These are phyloP conservation scores for Corymbia calophylla DNA, from an alignment of 441 rosid genomes.

Conservation along the genomic window DNA sequence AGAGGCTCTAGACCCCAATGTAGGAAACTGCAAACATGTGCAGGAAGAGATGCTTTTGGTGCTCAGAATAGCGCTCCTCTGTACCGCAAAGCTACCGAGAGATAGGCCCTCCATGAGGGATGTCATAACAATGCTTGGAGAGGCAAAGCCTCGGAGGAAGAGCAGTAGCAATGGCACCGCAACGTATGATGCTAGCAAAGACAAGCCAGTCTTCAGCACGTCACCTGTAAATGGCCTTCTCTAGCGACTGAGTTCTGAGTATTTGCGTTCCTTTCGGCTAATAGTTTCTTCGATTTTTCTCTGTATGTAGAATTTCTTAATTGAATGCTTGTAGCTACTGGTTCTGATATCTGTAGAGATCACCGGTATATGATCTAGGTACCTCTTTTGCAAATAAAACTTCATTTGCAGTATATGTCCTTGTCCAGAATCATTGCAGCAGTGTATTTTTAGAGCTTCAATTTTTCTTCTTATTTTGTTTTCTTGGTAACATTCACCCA, in stretches of 20 bases:
- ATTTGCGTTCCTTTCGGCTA: conserved; percentile 1
- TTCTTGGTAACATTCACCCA: background rate
- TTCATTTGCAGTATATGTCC: background rate
- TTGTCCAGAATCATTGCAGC: background rate
- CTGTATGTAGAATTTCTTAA: conserved; percentile 38
- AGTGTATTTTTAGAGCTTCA: background rate
- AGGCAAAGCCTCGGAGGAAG: conserved; percentile 91
- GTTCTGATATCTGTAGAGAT: conserved; percentile 9
- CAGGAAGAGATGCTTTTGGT: conserved; percentile 94
- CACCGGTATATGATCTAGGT: background rate
- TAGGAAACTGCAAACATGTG: conserved; percentile 76
- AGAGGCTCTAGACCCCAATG: conserved; percentile 51
- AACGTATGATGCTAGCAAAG: conserved; percentile 28
- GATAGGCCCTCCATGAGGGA: conserved; percentile 95
- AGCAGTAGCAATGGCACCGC: conserved; percentile 32
- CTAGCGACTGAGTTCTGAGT: conserved; percentile 19
- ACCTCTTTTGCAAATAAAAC: background rate
- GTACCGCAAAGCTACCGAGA: conserved; percentile 80
- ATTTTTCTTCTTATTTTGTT: background rate
- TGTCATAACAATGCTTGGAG: conserved; percentile 82
- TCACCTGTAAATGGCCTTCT: conserved; percentile 79
- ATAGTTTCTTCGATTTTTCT: conserved; percentile 20
- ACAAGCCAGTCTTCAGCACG: conserved; percentile 48
- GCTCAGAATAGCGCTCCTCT: conserved; percentile 71
- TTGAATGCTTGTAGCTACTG: conserved; percentile 19